These are phyloP conservation scores for Fusarium sp. DNA, from an alignment of 2,329 filamentous ascomycete genomes.

Conservation along the genomic window DNA sequence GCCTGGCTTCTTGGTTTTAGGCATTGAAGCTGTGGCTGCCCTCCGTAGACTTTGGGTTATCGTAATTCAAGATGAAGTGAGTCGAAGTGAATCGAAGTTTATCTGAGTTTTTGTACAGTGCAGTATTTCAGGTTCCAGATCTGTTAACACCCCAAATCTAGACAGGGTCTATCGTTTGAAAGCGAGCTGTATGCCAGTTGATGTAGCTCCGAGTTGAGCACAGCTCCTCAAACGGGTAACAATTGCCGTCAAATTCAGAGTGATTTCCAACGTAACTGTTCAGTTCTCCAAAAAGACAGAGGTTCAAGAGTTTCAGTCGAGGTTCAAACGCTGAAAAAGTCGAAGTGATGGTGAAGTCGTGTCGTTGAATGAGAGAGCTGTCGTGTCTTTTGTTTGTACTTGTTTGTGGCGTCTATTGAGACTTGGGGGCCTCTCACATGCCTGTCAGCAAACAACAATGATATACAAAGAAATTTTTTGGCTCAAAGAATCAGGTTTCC, in stretches of 20 bases:
- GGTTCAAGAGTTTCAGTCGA: neutral
- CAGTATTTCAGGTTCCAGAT: neutral
- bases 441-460: neutral
- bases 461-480: neutral
- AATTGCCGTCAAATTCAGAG: neutral
- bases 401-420: conserved; percentile 38
- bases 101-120: neutral
- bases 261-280: neutral
- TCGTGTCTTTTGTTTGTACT: conserved; percentile 23
- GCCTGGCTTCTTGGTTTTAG: conserved; percentile 5
- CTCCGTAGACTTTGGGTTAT: neutral
- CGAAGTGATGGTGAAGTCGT: neutral
- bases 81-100: neutral
- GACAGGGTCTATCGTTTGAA: neutral
- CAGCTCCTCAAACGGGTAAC: neutral
- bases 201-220: neutral
- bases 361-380: conserved; percentile 4
- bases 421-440: neutral
- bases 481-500: neutral
- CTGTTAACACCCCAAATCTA: no score
- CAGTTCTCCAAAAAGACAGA: neutral
- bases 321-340: neutral
- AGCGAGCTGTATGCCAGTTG: neutral
- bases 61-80: neutral
- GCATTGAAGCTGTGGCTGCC: conserved; percentile 6